phyloP scores from a whole-genome alignment of 805 yeast species.

The Metschnikowia anglica region DNA sequence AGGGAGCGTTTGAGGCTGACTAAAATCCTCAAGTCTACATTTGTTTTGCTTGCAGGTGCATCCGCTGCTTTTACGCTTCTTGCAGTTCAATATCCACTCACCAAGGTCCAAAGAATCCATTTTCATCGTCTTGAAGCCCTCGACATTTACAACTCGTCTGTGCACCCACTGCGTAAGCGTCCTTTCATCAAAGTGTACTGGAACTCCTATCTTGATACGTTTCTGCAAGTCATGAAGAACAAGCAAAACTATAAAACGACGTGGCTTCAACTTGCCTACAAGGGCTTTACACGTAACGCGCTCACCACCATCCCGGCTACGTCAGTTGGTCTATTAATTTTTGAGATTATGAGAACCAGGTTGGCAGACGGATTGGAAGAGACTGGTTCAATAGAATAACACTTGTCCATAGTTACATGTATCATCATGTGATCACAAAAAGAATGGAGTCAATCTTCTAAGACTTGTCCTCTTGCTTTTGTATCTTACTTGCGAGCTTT shows the following conservation, averaged over 20 bases:
- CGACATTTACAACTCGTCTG: conserved; percentile 53
- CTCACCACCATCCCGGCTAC: conserved; percentile 83
- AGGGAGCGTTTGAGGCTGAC: conserved; percentile 40
- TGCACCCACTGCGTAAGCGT: conserved; percentile 15
- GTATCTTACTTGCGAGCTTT: conserved; percentile 22
- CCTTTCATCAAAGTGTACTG: conserved; percentile 56
- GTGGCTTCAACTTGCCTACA: conserved; percentile 69
- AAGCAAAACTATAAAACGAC: conserved; percentile 53
- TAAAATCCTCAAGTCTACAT: conserved; percentile 60
- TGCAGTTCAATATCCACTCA: conserved; percentile 78
- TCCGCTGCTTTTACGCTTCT: conserved; percentile 78
- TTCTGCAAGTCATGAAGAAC: conserved; percentile 55
- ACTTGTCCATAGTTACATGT: conserved; percentile 1
- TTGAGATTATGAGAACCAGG: conserved; percentile 72
- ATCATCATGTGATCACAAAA: neutral
- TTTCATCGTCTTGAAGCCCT: conserved; percentile 75
- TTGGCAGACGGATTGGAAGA: conserved; percentile 34
- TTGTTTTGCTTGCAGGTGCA: conserved; percentile 81
- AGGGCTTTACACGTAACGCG: conserved; percentile 74
- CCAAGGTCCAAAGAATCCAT: conserved; percentile 77
- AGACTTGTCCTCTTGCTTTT: neutral
- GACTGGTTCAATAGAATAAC: conserved; percentile 8
- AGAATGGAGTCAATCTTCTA: neutral
- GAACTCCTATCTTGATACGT: conserved; percentile 75
- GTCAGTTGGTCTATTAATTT: conserved; percentile 77